Evolutionary conservation across 805 yeast genomes (phyloP), one percentile per base, ranked within the genome.

Genomic region (Candida fluviatilis): DNA sequence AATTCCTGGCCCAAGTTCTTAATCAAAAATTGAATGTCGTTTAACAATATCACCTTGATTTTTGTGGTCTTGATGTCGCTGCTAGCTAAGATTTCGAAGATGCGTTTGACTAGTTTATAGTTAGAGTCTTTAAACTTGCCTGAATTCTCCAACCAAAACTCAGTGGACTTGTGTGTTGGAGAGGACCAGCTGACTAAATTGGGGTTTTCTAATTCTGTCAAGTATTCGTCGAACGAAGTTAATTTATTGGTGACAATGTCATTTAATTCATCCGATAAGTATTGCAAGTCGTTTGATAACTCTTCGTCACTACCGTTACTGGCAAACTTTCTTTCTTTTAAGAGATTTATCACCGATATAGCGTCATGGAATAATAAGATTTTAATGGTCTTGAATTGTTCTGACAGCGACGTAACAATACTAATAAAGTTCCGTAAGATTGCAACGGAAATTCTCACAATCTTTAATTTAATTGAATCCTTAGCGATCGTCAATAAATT

Each of bases 201-300:
- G 43, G 85, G 84, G 41, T 90, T 79, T 43, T 80, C 82, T 45
- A 93, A 73, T 64, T 93, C 98, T 34, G 87, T 79, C 51, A 76
- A 70, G 59, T 91, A 93, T 59, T 90, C 96, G 55, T 93, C 98
- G 59, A 91, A 86, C 1, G 95, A 88, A 4, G 97, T 83, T 68
- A 93, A 76, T 48, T 77, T 79, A 36, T 56, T 58, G 35, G 81
- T 76, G 44, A 83, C 89, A 35, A 87, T 82, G 19, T 79, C 84
- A 45, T 78, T 79, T 47, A 91, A 73, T n/a, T 69, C 67, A 25
- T 71, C 77, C 41, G 71, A 65, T 47, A 93, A 68, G 23, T 64
- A 57, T 16, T 66, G 69, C 49, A 93, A 75, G 58, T 89, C 97
- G 14, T 67, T 69, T 34, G 84, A 76, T 51, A 93, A 75, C 59